Percentiles rank a stretch among this genome's conserved stretches.
These are phyloP conservation scores for Nematocida sp. DNA, from an alignment of 371 early-diverging fungal species.

Conservation along the genomic window DNA sequence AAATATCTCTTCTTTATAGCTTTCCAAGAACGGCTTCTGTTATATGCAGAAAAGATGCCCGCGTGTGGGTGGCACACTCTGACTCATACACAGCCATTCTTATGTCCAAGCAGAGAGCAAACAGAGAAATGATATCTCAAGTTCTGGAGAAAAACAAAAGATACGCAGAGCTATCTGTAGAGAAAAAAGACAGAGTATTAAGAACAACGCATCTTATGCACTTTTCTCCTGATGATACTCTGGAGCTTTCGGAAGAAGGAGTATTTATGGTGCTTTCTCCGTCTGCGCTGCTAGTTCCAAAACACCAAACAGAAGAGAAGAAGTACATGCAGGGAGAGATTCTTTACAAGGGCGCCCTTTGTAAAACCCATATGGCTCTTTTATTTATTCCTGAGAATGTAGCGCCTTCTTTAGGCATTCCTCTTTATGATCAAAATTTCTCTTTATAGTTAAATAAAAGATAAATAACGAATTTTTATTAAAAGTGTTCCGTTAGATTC, in stretches of 20 bases:
- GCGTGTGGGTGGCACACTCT: slow-evolving; percentile 75
- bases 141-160: slow-evolving; percentile 34
- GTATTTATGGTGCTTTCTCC: slow-evolving; percentile 26
- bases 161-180: slow-evolving; percentile 26
- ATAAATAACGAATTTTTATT: no score
- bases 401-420: background rate
- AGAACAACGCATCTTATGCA: slow-evolving; percentile 27
- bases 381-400: slow-evolving; percentile 17
- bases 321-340: background rate
- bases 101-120: slow-evolving; percentile 50
- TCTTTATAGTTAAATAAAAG: no score
- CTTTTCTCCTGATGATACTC: slow-evolving; percentile 10
- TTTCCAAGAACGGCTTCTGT: slow-evolving; percentile 83
- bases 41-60: slow-evolving; percentile 73
- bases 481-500: no score
- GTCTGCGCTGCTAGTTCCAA: background rate
- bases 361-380: background rate
- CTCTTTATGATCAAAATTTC: no score
- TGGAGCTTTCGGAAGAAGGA: slow-evolving; percentile 29
- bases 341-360: background rate
- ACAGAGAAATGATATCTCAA: slow-evolving; percentile 42
- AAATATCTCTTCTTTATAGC: slow-evolving; percentile 87
- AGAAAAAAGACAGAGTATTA: slow-evolving; percentile 40
- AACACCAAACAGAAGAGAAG: background rate
- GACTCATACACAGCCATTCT: slow-evolving; percentile 59